These are phyloP conservation scores for Cephalotrichum gorgonifer DNA, from an alignment of 2,329 filamentous ascomycete species.

Conservation along the genomic window DNA sequence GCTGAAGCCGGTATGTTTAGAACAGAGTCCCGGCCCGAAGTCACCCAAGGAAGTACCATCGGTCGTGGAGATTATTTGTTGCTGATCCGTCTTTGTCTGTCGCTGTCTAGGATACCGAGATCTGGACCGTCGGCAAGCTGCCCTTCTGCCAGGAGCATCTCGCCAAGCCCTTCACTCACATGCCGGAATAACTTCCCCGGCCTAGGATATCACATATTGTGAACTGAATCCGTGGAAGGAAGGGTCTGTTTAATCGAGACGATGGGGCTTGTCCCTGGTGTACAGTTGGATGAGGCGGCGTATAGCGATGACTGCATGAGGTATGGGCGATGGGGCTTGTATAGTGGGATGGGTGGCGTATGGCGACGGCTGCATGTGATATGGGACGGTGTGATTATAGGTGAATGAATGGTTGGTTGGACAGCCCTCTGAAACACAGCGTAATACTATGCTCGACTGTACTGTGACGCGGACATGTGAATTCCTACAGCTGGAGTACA, in stretches of 20 bases:
- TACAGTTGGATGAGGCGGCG: background rate
- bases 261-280: background rate
- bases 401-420: background rate
- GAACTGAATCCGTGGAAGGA: background rate
- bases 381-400: background rate
- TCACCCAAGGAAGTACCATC: background rate
- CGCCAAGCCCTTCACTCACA: slow-evolving; percentile 51
- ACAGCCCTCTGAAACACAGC: too few species aligned
- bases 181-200: slow-evolving; percentile 41
- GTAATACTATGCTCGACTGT: too few species aligned
- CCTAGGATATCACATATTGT: background rate
- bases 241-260: background rate
- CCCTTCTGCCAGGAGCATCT: slow-evolving; percentile 60
- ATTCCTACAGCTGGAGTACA: too few species aligned
- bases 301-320: background rate
- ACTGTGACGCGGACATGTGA: too few species aligned
- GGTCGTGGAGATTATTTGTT: background rate
- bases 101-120: slow-evolving; percentile 47
- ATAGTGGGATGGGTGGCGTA: background rate
- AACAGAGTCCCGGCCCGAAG: too few species aligned
- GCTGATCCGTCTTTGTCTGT: too few species aligned
- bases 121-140: slow-evolving; percentile 59
- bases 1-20: slow-evolving; percentile 50
- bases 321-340: background rate
- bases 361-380: background rate